These are phyloP conservation scores for Casuarina glauca DNA, from an alignment of 306 rosid species.

Conservation along the genomic window DNA sequence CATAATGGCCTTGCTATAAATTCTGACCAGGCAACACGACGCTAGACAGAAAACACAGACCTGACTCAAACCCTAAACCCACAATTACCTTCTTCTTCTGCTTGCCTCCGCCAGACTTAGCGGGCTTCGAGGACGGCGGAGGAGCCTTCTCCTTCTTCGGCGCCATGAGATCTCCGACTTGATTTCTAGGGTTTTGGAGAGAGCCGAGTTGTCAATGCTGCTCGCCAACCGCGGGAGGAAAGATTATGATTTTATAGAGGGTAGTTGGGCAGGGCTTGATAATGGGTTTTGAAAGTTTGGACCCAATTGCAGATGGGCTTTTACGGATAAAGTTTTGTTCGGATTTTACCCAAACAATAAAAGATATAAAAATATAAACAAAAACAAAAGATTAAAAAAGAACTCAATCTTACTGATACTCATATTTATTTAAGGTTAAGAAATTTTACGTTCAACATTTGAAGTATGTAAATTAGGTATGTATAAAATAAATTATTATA, in stretches of 20 bases:
- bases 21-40: background rate
- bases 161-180: background rate
- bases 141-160: constrained; percentile 39
- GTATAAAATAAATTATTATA: too few relatives aligned
- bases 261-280: too few relatives aligned
- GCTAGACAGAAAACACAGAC: background rate
- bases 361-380: too few relatives aligned
- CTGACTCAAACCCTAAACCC: background rate
- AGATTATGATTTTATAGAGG: background rate
- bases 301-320: too few relatives aligned
- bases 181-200: background rate
- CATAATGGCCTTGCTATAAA: background rate
- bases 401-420: too few relatives aligned
- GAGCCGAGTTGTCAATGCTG: background rate
- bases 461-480: too few relatives aligned
- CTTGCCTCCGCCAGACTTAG: constrained; percentile 38
- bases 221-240: background rate
- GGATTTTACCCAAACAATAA: too few relatives aligned
- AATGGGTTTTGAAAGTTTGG: too few relatives aligned
- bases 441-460: too few relatives aligned
- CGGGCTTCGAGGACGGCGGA: constrained; percentile 37
- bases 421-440: too few relatives aligned
- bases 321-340: too few relatives aligned
- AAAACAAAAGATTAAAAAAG: too few relatives aligned
- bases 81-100: constrained; percentile 36